phyloP scores from a whole-genome alignment of 768 basidiomycete species.

The Russula ochroleuca region DNA sequence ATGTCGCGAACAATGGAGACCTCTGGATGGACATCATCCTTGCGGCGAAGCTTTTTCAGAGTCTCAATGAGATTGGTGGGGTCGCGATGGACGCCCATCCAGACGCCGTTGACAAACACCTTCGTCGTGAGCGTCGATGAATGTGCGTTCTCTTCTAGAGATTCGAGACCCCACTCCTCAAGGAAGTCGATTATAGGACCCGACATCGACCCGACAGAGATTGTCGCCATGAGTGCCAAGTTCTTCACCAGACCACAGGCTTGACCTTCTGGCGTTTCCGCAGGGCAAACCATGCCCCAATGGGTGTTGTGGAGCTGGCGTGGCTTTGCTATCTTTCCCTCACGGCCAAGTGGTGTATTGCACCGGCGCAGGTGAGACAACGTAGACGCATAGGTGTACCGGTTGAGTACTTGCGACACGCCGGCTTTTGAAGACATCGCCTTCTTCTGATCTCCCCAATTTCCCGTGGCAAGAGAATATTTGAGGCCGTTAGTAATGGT shows the following conservation, averaged over 20 bases:
- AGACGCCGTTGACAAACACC: constrained; percentile 98
- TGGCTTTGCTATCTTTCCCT: constrained; percentile 98
- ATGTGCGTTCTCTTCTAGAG: constrained; percentile 88
- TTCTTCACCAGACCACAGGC: constrained; percentile 99
- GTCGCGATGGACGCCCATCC: constrained; percentile 98
- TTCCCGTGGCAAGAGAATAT: constrained; percentile 96
- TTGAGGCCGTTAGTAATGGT: constrained; percentile 98
- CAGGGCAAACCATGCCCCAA: constrained; percentile 99
- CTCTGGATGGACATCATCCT: constrained; percentile 93
- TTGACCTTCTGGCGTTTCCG: constrained; percentile 99
- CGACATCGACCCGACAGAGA: constrained; percentile 94
- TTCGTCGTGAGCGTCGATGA: constrained; percentile 83
- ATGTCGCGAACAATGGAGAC: constrained; percentile 98
- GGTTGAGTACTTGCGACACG: constrained; percentile 96
- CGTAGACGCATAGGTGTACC: constrained; percentile 98
- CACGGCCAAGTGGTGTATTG: constrained; percentile 96
- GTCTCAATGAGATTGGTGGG: constrained; percentile 89
- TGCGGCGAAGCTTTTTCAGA: constrained; percentile 85
- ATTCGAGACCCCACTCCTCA: constrained; percentile 97
- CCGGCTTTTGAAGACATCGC: constrained; percentile 97
- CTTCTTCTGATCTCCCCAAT: constrained; percentile 99
- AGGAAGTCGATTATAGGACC: constrained; percentile 97
- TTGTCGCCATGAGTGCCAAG: constrained; percentile 93
- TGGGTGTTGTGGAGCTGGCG: constrained; percentile 99
- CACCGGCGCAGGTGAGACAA: constrained; percentile 96